Conservation (phyloP, 139 green algal genomes). For the Tetradesmus obliquus region DNA sequence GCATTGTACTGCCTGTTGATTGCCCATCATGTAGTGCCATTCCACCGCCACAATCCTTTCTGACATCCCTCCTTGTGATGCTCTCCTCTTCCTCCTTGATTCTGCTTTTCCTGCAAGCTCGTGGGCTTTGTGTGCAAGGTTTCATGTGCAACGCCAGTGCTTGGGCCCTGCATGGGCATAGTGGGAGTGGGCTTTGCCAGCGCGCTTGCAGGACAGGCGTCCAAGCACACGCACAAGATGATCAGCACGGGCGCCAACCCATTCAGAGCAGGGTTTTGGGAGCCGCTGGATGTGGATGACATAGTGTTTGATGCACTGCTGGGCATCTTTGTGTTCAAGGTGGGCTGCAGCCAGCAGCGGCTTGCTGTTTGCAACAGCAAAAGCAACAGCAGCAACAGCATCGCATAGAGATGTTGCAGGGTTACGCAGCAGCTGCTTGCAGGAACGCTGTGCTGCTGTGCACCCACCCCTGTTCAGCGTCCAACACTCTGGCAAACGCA, state of each 20-base stretch:
- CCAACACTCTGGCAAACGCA: too few relatives aligned
- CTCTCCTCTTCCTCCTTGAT: not conserved
- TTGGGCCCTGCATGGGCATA: constrained; percentile 60
- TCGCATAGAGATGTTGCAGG: not conserved
- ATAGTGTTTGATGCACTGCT: constrained; percentile 65
- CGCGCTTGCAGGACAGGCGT: constrained; percentile 67
- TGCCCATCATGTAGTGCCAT: not conserved
- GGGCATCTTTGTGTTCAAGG: constrained; percentile 73
- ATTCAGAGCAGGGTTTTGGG: constrained; percentile 29
- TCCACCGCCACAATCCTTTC: not conserved
- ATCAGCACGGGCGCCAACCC: constrained; percentile 26
- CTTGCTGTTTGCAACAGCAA: not conserved
- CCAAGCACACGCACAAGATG: constrained; percentile 44
- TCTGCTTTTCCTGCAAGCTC: constrained; percentile 24
- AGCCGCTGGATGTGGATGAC: constrained; percentile 51
- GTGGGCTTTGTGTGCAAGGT: constrained; percentile 65
- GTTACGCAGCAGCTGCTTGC: not conserved
- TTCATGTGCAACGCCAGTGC: constrained; percentile 75
- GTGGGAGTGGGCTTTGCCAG: constrained; percentile 70
- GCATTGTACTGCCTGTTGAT: not conserved
- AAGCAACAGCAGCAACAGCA: too few relatives aligned
- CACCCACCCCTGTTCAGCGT: not conserved
- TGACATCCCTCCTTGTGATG: not conserved
- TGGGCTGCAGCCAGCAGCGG: not conserved
- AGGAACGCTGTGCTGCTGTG: not conserved